phyloP scores from a whole-genome alignment of 2,329 filamentous ascomycete genomes.

The Penicillium aurantiogriseum region DNA sequence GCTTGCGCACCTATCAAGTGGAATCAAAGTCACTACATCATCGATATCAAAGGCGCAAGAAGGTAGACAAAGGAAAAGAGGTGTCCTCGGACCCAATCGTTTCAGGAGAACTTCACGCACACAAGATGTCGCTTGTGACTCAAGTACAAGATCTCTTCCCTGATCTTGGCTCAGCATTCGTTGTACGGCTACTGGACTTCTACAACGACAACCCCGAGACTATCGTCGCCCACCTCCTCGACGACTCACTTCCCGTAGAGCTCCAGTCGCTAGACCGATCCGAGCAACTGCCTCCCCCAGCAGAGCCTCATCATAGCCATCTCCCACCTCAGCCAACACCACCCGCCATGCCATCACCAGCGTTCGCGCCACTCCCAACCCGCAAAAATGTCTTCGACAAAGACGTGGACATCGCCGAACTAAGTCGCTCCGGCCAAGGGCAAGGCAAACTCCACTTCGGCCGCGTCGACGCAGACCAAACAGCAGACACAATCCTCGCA shows the following conservation, averaged over 20 bases:
- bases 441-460: conserved; percentile 72
- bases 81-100: conserved; percentile 29
- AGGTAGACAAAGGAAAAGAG: conserved; percentile 43
- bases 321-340: conserved; percentile 56
- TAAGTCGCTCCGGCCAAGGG: conserved; percentile 57
- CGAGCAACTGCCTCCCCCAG: conserved; percentile 49
- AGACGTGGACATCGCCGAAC: conserved; percentile 69
- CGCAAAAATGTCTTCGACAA: conserved; percentile 76
- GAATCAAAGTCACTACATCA: conserved; percentile 41
- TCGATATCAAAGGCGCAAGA: conserved; percentile 43
- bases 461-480: conserved; percentile 60
- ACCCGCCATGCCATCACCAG: conserved; percentile 28
- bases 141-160: conserved; percentile 95
- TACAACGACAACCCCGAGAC: conserved; percentile 75
- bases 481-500: conserved; percentile 69
- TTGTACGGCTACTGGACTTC: conserved; percentile 74
- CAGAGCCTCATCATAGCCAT: conserved; percentile 50
- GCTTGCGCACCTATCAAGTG: conserved; percentile 40
- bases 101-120: conserved; percentile 63
- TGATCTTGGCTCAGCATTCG: conserved; percentile 77
- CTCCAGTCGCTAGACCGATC: conserved; percentile 63
- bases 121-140: conserved; percentile 78
- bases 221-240: conserved; percentile 77
- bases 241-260: conserved; percentile 69
- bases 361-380: conserved; percentile 31